Evolutionary conservation across 2,329 filamentous ascomycete genomes (phyloP).

Genomic region (Beauveria pseudobassiana): DNA sequence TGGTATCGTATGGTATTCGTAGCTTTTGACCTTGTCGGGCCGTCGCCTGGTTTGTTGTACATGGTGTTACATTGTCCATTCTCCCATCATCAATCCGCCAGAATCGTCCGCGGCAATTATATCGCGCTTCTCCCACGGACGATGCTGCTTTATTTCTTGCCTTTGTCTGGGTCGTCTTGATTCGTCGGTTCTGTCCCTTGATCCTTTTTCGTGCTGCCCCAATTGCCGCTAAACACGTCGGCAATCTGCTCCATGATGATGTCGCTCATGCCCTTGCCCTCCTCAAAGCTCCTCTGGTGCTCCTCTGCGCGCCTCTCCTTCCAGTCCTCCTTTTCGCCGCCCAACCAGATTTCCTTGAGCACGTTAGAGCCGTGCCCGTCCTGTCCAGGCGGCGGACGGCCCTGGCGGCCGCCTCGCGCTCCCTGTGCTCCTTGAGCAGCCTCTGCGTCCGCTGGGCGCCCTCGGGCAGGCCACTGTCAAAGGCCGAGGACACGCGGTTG

Average conservation of each 20-base stretch:
- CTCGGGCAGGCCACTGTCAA: conserved; percentile 50
- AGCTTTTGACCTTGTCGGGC: background rate
- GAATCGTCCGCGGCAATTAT: background rate
- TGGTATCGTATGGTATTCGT: background rate
- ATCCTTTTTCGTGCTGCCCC: conserved; percentile 23
- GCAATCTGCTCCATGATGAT: conserved; percentile 49
- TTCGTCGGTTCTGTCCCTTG: conserved; percentile 16
- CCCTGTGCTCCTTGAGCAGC: conserved; percentile 39
- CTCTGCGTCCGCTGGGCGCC: conserved; percentile 40
- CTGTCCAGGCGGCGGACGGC: conserved; percentile 14
- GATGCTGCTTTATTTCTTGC: conserved; percentile 16
- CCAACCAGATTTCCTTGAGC: conserved; percentile 50
- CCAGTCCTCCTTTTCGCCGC: conserved; percentile 48
- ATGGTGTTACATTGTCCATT: conserved; percentile 1
- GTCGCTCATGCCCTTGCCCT: conserved; percentile 48
- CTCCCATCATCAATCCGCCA: background rate
- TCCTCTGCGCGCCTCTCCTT: conserved; percentile 42
- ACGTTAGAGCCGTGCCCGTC: conserved; percentile 24
- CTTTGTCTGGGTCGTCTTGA: conserved; percentile 13
- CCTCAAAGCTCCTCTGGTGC: conserved; percentile 45
- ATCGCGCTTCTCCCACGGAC: background rate
- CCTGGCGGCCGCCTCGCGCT: conserved; percentile 26
- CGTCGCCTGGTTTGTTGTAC: conserved; percentile 1
- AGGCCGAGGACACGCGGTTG: conserved; percentile 34
- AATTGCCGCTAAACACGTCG: conserved; percentile 42